A percentile compares a stretch with the other conserved stretches of the same genome.
Conservation (phyloP, 2,329 filamentous ascomycete genomes). For the Gnomoniopsis smithogilvyi region DNA sequence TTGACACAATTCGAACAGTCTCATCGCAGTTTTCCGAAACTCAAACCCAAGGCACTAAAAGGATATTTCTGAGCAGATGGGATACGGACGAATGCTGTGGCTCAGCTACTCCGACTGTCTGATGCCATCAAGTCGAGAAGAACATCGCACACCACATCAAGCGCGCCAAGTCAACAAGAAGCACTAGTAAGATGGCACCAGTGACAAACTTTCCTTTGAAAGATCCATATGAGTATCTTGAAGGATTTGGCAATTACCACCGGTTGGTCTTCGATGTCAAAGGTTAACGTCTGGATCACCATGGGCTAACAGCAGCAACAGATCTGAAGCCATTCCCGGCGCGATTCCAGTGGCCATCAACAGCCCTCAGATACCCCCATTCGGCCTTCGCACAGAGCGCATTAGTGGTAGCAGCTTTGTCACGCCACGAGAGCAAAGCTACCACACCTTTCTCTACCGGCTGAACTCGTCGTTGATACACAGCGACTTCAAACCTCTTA, state of each 20-base stretch:
- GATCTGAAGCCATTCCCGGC: constrained; percentile 55
- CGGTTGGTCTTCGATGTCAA: constrained; percentile 7
- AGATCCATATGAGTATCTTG: constrained; percentile 18
- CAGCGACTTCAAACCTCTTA: constrained; percentile 38
- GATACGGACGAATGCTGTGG: neutral
- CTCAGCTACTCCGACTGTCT: neutral
- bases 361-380: constrained; percentile 61
- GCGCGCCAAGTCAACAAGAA: neutral
- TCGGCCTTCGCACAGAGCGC: constrained; percentile 63
- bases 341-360: constrained; percentile 60
- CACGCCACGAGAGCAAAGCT: constrained; percentile 46
- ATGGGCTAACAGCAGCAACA: neutral
- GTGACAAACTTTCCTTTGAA: constrained; percentile 16
- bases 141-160: neutral
- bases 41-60: no score
- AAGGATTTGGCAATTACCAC: constrained; percentile 20
- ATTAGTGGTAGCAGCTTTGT: constrained; percentile 51
- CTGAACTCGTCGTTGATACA: constrained; percentile 46
- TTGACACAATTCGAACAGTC: no score
- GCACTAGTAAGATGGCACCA: constrained; percentile 10
- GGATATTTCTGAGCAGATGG: no score
- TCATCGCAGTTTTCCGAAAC: no score
- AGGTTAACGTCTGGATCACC: neutral
- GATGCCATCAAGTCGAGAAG: neutral
- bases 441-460: constrained; percentile 50